Base-by-base conservation (phyloP, 371 early-diverging fungal species). In the Mucor sp. region DNA sequence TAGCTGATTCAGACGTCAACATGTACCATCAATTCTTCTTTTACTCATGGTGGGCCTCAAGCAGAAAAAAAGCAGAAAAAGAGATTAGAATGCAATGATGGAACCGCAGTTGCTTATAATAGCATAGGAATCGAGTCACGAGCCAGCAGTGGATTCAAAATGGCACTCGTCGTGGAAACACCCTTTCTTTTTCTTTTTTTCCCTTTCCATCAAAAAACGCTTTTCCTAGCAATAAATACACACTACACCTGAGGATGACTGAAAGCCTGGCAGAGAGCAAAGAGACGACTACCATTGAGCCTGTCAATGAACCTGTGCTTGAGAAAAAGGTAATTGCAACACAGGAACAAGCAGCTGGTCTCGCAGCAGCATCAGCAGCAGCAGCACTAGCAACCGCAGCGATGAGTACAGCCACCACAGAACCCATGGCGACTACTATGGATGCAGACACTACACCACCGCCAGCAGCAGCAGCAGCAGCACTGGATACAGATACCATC, bases 11-110 rank as follows among this genome's bases (percentile, higher is more conserved):
- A 39, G n/a, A 23, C 30, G 12, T 12, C 6, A 27, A 3, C 12
- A 58, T 43, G 23, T 60, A 71, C 71, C 71, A 39, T 71, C 71
- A 37, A 63, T 55, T 59, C 63, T 71, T 71, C 71, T 71, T 58
- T 70, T 70, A 62, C 63, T 71, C 67, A 71, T 71, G 32, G 55
- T 59, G 19, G 43, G 19, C 30, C 30, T 43, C 14, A 37, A 48
- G 43, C 35, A 30, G 41, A 39, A 47, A 35, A 53, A 25, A 25
- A 50, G 21, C 25, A 50, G 23, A 50, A 50, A 44, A 44, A 19
- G 6, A 8, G 11, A 12, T 23, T 50, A 25, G 6, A 44, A 19
- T 17, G 4, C 6, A 44, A 44, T 19, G 25, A 14, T 25, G 1
- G 25, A 50, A 50, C 50, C 50, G 50, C 50, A 50, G 50, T 50